Evolutionary conservation across 2,329 filamentous ascomycete genomes (phyloP).

Genomic region (Xylaria sp.): DNA sequence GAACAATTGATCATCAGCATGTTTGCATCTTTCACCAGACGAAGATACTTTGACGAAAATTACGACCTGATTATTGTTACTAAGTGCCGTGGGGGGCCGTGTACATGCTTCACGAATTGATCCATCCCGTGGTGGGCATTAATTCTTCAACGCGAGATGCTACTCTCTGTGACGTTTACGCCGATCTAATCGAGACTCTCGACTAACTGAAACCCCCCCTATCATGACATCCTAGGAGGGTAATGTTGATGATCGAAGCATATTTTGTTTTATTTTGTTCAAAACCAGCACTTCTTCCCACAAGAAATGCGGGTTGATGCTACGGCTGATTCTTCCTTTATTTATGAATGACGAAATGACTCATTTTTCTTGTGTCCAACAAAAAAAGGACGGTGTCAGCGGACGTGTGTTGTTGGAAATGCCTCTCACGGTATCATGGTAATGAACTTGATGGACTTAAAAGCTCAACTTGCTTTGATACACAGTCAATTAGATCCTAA

Average conservation of each 20-base stretch:
- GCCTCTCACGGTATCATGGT: conserved; percentile 53
- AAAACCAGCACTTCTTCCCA: conserved; percentile 36
- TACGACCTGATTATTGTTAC: conserved; percentile 54
- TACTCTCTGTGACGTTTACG: conserved; percentile 42
- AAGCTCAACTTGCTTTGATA: conserved; percentile 53
- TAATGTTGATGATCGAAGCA: conserved; percentile 50
- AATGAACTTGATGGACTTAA: conserved; percentile 51
- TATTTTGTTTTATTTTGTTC: conserved; percentile 47
- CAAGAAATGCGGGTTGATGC: conserved; percentile 46
- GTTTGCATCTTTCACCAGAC: conserved; percentile 45
- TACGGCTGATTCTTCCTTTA: conserved; percentile 48
- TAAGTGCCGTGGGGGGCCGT: conserved; percentile 48
- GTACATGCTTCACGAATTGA: conserved; percentile 51
- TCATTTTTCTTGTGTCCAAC: conserved; percentile 48
- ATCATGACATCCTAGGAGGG: conserved; percentile 49
- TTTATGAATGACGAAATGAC: conserved; percentile 51
- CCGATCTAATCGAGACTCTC: conserved; percentile 48
- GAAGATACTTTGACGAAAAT: conserved; percentile 54
- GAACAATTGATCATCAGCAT: conserved; percentile 50
- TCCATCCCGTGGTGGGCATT: conserved; percentile 49
- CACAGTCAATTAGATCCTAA: conserved; percentile 49
- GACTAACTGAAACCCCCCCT: conserved; percentile 47
- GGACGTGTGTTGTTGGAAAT: conserved; percentile 52
- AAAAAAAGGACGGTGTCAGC: conserved; percentile 54
- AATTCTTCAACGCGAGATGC: conserved; percentile 46